Percentiles rank a stretch among this genome's conserved stretches.
These are phyloP conservation scores for Kwoniella dendrophila DNA, from an alignment of 768 basidiomycete genomes.

Conservation along the genomic window DNA sequence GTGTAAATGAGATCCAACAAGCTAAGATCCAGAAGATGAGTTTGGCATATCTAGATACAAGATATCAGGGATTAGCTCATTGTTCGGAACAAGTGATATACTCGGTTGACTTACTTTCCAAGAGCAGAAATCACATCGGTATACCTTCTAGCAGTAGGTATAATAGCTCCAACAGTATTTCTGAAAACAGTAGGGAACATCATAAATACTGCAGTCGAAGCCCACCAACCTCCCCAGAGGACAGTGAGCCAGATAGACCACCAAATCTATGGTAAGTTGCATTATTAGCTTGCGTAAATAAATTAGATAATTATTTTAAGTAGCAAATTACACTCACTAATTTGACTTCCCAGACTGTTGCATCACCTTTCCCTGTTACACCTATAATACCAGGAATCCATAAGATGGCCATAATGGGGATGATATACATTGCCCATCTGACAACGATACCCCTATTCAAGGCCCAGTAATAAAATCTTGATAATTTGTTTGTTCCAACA, in stretches of 20 bases:
- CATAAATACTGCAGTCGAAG: slow-evolving; percentile 64
- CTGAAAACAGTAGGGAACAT: slow-evolving; percentile 61
- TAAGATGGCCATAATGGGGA: slow-evolving; percentile 65
- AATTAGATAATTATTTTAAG: neutral
- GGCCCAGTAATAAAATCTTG: slow-evolving; percentile 71
- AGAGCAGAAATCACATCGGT: slow-evolving; percentile 76
- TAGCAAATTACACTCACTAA: slow-evolving; percentile 30
- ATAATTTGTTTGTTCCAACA: slow-evolving; percentile 59
- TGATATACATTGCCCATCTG: slow-evolving; percentile 73
- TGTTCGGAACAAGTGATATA: neutral
- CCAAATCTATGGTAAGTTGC: slow-evolving; percentile 64
- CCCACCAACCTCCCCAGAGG: slow-evolving; percentile 85
- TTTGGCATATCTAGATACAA: slow-evolving; percentile 62
- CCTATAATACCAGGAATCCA: slow-evolving; percentile 65
- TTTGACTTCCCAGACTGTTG: slow-evolving; percentile 60
- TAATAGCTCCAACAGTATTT: slow-evolving; percentile 71
- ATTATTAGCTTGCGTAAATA: neutral
- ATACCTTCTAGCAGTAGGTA: slow-evolving; percentile 71
- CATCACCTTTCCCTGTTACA: slow-evolving; percentile 62
- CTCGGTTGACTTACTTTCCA: slow-evolving; percentile 60
- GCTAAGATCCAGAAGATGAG: slow-evolving; percentile 66
- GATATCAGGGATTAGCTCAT: slow-evolving; percentile 37
- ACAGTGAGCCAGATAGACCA: slow-evolving; percentile 86
- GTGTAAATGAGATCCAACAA: slow-evolving; percentile 73
- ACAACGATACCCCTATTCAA: slow-evolving; percentile 75